Evolutionary conservation across 202 grass and related monocot species (phyloP).

Genomic region (Panicum virgatum): DNA sequence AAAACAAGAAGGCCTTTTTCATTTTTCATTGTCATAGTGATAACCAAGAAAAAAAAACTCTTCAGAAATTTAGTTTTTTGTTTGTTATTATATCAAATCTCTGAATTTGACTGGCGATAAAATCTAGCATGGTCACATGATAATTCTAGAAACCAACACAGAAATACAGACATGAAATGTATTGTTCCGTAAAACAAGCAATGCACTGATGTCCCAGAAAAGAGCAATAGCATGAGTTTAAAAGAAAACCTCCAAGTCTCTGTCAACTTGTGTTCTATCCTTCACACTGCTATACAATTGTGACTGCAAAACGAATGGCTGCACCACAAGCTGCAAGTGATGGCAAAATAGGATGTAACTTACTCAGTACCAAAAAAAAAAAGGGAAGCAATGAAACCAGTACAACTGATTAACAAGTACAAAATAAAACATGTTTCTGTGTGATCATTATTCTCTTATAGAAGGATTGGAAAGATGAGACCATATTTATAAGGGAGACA

Average conservation of each 20-base stretch:
- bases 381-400: background rate
- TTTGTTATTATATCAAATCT: background rate
- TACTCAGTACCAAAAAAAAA: background rate
- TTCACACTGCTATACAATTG: conserved; percentile 84
- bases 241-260: conserved; percentile 92
- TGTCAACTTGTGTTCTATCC: conserved; percentile 88
- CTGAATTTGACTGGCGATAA: background rate
- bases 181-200: background rate
- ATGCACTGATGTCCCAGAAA: background rate
- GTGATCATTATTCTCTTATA: background rate
- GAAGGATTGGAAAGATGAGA: background rate
- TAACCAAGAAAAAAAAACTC: background rate
- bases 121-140: background rate
- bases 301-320: conserved; percentile 74
- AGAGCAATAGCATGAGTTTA: too few relatives aligned
- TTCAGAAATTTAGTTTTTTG: background rate
- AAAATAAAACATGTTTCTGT: background rate
- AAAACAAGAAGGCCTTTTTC: conserved; percentile 16
- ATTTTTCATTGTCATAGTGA: background rate
- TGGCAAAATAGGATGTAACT: conserved; percentile 18
- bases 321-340: conserved; percentile 51
- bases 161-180: background rate
- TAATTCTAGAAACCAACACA: background rate
- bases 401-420: background rate
- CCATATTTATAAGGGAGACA: background rate